Percentiles rank a stretch among this genome's conserved stretches.
Evolutionary conservation across 2,329 filamentous ascomycete species (phyloP).

Genomic region (Clonostachys byssicola): DNA sequence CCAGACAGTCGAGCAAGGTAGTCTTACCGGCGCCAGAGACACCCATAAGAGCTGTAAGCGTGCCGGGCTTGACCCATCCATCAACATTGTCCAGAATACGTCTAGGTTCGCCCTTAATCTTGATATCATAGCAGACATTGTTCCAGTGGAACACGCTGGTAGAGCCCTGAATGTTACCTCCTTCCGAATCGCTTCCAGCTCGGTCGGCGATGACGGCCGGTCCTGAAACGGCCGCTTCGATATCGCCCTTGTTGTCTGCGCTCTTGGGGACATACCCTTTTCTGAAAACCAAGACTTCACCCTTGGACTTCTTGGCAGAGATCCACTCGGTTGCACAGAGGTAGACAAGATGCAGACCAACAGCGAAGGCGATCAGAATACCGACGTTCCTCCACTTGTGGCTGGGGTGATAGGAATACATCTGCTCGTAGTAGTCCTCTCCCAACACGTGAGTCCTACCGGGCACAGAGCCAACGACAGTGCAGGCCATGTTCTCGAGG

Average conservation of each 20-base stretch:
- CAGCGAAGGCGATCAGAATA: constrained; percentile 47
- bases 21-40: constrained; percentile 89
- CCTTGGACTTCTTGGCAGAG: constrained; percentile 49
- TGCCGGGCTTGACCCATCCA: constrained; percentile 73
- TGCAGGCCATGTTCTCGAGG: constrained; percentile 33
- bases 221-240: constrained; percentile 21
- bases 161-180: constrained; percentile 45
- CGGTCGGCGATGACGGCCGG: constrained; percentile 22
- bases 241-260: constrained; percentile 40
- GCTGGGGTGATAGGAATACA: constrained; percentile 39
- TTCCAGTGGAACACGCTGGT: constrained; percentile 62
- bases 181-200: constrained; percentile 7
- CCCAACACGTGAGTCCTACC: constrained; percentile 39
- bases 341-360: constrained; percentile 43
- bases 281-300: constrained; percentile 56
- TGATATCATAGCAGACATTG: constrained; percentile 70
- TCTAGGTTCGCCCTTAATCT: constrained; percentile 60
- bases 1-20: constrained; percentile 79
- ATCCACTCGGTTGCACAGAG: constrained; percentile 43
- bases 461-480: constrained; percentile 38
- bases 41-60: constrained; percentile 63
- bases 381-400: constrained; percentile 55
- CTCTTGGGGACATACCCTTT: constrained; percentile 25
- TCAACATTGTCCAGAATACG: constrained; percentile 68
- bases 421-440: constrained; percentile 36